phyloP scores from a whole-genome alignment of 352 stramenopile genomes.

The Phytophthora niederhauseri region DNA sequence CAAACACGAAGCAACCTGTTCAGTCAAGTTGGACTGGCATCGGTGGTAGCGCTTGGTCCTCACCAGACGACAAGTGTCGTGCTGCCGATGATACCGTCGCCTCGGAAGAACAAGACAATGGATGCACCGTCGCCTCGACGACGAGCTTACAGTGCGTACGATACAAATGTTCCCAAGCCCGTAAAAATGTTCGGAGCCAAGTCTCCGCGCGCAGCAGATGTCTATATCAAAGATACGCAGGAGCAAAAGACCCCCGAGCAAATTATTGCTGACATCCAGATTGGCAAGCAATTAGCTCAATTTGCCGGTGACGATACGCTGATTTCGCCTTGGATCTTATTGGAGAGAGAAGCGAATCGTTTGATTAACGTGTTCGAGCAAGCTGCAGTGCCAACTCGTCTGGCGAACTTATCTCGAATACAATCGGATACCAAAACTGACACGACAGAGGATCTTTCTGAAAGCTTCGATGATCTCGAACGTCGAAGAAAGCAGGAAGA shows the following conservation, averaged over 20 bases:
- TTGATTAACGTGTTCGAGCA: conserved; percentile 4
- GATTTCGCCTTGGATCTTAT: conserved; percentile 9
- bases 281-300: conserved; percentile 27
- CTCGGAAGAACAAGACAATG: not conserved
- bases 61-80: not conserved
- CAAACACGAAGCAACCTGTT: conserved; percentile 51
- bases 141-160: not conserved
- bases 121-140: not conserved
- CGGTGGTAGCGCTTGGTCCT: conserved; percentile 29
- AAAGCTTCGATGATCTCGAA: conserved; percentile 20
- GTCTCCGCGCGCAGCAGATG: conserved; percentile 15
- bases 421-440: not conserved
- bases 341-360: conserved; percentile 16
- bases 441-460: not conserved
- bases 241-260: conserved; percentile 43
- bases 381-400: not conserved
- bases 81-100: conserved; percentile 24
- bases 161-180: not conserved
- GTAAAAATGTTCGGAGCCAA: not conserved
- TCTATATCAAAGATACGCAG: conserved; percentile 35
- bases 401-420: not conserved
- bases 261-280: conserved; percentile 42
- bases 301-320: conserved; percentile 16
- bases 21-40: conserved; percentile 54
- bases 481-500: conserved; percentile 16